These are phyloP conservation scores for Pseudomassariella vexata DNA, from an alignment of 2,329 filamentous ascomycete genomes.

Conservation along the genomic window DNA sequence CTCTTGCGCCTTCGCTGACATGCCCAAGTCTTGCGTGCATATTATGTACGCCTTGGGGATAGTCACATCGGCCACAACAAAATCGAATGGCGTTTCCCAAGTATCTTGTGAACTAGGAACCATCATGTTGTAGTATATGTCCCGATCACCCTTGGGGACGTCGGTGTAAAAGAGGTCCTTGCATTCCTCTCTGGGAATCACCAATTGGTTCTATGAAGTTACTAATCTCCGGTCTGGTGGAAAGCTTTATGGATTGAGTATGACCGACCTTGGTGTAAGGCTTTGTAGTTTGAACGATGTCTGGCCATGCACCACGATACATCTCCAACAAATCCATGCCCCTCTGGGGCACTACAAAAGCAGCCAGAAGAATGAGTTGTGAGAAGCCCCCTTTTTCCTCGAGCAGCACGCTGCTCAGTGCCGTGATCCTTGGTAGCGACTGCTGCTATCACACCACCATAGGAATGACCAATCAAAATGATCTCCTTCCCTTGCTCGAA, in stretches of 20 bases:
- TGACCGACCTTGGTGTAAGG: constrained; percentile 2
- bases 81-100: constrained; percentile 11
- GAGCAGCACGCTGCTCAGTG: not conserved
- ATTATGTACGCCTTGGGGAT: constrained; percentile 11
- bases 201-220: constrained; percentile 5
- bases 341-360: constrained; percentile 1
- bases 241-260: too few species aligned
- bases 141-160: constrained; percentile 6
- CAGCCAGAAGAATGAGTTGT: not conserved
- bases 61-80: constrained; percentile 10
- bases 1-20: too few species aligned
- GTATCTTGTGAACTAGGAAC: constrained; percentile 12
- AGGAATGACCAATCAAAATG: not conserved
- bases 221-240: not conserved
- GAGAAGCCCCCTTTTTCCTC: constrained; percentile 1
- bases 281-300: not conserved
- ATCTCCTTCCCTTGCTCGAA: constrained; percentile 2
- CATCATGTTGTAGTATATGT: constrained; percentile 8
- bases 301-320: constrained; percentile 1
- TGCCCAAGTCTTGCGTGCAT: constrained; percentile 11
- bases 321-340: constrained; percentile 2
- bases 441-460: constrained; percentile 2
- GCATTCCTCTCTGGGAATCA: constrained; percentile 4
- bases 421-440: not conserved
- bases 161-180: constrained; percentile 12